phyloP scores from a whole-genome alignment of 2,329 filamentous ascomycete genomes.

The Colletotrichum sp. region DNA sequence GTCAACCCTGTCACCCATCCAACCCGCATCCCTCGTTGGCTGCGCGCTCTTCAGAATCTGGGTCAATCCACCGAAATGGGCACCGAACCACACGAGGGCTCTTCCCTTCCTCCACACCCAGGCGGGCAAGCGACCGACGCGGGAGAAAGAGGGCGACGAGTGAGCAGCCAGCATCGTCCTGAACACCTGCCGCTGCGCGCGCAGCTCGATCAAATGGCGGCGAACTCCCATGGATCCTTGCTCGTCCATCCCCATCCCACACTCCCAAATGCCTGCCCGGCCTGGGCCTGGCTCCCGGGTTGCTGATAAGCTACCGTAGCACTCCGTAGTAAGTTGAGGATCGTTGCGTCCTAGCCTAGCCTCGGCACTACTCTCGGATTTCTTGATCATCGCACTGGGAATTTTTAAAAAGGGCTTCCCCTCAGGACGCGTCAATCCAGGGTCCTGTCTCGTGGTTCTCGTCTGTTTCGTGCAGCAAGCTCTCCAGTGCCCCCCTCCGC shows the following conservation, averaged over 20 bases:
- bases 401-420: constrained; percentile 20
- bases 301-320: constrained; percentile 21
- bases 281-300: constrained; percentile 1
- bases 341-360: constrained; percentile 1
- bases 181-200: background rate
- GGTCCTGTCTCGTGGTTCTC: background rate
- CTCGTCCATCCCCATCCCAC: background rate
- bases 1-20: constrained; percentile 9
- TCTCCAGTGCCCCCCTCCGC: background rate
- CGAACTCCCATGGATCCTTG: background rate
- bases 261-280: background rate
- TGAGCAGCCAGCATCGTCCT: background rate
- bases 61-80: constrained; percentile 18
- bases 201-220: background rate
- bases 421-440: background rate
- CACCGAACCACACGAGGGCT: constrained; percentile 11
- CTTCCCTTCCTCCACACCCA: constrained; percentile 8
- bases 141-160: background rate
- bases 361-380: constrained; percentile 23
- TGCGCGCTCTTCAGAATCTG: constrained; percentile 2
- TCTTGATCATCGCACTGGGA: constrained; percentile 10
- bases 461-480: constrained; percentile 16
- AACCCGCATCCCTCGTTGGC: constrained; percentile 12
- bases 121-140: background rate
- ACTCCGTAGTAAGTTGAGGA: background rate